A percentile compares a stretch with the other conserved stretches of the same genome.
Evolutionary conservation across 2,329 filamentous ascomycete genomes (phyloP).

Genomic region (Penicillium sp.): DNA sequence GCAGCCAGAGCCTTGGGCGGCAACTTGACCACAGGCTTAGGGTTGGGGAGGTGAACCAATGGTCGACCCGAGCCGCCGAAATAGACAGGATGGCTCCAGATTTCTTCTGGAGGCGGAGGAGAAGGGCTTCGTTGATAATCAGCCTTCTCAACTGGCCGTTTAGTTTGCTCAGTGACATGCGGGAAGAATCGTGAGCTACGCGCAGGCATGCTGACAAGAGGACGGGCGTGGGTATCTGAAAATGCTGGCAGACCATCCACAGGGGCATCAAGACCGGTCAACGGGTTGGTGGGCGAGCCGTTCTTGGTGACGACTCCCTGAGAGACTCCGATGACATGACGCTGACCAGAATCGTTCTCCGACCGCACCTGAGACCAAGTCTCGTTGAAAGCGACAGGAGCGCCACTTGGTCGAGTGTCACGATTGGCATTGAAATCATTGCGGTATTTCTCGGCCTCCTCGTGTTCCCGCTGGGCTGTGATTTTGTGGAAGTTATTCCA

Average conservation of each 20-base stretch:
- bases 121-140: slow-evolving; percentile 41
- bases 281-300: slow-evolving; percentile 28
- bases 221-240: slow-evolving; percentile 32
- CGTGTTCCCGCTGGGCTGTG: slow-evolving; percentile 39
- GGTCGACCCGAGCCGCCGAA: slow-evolving; percentile 49
- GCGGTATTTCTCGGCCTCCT: slow-evolving; percentile 40
- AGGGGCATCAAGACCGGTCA: slow-evolving; percentile 37
- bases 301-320: slow-evolving; percentile 19
- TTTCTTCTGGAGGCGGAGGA: slow-evolving; percentile 56
- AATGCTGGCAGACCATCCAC: slow-evolving; percentile 34
- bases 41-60: slow-evolving; percentile 54
- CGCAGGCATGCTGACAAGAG: slow-evolving; percentile 32
- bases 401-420: slow-evolving; percentile 31
- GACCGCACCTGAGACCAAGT: slow-evolving; percentile 46
- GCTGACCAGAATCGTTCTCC: slow-evolving; percentile 39
- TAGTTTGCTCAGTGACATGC: slow-evolving; percentile 35
- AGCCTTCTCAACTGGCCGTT: slow-evolving; percentile 30
- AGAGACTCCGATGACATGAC: slow-evolving; percentile 37
- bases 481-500: slow-evolving; percentile 45
- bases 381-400: slow-evolving; percentile 40
- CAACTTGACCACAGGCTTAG: slow-evolving; percentile 72
- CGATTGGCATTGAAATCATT: slow-evolving; percentile 38
- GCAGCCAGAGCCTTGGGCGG: slow-evolving; percentile 55
- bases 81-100: slow-evolving; percentile 54
- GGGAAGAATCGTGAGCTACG: slow-evolving; percentile 50